Conservation (phyloP, 495 filamentous ascomycete genomes). For the Pseudoneurospora amorphoporcata region DNA sequence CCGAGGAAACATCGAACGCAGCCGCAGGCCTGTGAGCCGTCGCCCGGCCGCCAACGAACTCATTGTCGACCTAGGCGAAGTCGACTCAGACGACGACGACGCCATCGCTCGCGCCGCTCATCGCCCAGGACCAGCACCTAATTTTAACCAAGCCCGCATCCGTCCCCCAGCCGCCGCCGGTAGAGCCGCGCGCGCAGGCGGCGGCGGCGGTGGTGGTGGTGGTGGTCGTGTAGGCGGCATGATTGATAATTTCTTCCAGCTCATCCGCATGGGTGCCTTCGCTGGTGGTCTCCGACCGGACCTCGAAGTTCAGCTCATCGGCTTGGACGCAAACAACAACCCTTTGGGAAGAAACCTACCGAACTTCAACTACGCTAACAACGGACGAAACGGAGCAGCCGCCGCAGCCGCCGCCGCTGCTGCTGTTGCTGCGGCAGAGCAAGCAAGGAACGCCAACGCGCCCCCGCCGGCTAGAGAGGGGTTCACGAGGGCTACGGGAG, state of each 20-base stretch:
- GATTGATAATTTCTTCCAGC: background rate
- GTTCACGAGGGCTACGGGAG: slow-evolving; percentile 32
- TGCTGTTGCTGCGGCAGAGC: background rate
- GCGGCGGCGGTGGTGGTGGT: background rate
- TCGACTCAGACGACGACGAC: background rate
- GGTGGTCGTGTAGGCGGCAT: background rate
- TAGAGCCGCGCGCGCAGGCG: background rate
- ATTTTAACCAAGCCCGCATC: background rate
- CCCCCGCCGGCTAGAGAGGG: slow-evolving; percentile 25
- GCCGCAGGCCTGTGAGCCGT: background rate
- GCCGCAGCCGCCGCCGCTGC: background rate
- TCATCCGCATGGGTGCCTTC: background rate
- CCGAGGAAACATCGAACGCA: background rate
- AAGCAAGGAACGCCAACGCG: slow-evolving; percentile 20
- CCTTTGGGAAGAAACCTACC: slow-evolving; percentile 19
- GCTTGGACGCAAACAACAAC: slow-evolving; percentile 9
- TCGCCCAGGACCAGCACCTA: background rate
- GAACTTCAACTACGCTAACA: slow-evolving; percentile 20
- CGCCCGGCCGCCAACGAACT: background rate
- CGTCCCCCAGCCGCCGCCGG: background rate
- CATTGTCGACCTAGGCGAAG: background rate
- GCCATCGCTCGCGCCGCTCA: background rate
- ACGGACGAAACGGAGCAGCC: slow-evolving; percentile 11
- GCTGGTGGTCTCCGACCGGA: slow-evolving; percentile 2
- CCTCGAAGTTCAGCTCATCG: slow-evolving; percentile 10